A percentile compares a stretch with the other conserved stretches of the same genome.
These are phyloP conservation scores for Dryadomyces quercivorus DNA, from an alignment of 2,329 filamentous ascomycete species.

Conservation along the genomic window DNA sequence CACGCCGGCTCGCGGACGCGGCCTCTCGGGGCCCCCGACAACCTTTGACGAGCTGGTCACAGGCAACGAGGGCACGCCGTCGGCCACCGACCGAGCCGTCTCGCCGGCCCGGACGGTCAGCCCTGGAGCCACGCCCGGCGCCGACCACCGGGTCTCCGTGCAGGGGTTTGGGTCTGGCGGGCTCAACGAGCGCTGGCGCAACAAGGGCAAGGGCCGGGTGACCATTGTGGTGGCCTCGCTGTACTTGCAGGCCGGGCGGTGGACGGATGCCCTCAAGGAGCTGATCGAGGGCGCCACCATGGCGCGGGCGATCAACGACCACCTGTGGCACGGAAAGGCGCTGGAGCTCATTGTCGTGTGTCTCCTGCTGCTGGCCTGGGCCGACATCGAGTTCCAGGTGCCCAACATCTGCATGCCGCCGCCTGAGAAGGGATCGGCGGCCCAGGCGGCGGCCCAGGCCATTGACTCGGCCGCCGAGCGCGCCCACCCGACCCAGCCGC, in stretches of 20 bases:
- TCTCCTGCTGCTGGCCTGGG: constrained; percentile 74
- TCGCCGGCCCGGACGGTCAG: constrained; percentile 12
- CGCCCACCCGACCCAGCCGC: constrained; percentile 35
- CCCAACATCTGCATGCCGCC: constrained; percentile 40
- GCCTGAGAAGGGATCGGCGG: constrained; percentile 31
- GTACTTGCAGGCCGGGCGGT: constrained; percentile 79
- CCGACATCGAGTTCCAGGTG: constrained; percentile 72
- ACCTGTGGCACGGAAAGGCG: constrained; percentile 95
- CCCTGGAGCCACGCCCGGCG: neutral
- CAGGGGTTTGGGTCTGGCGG: constrained; percentile 62
- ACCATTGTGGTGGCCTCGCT: constrained; percentile 72
- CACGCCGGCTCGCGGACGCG: constrained; percentile 33
- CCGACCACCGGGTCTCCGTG: constrained; percentile 45
- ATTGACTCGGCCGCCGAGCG: constrained; percentile 22
- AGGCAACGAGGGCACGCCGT: constrained; percentile 17
- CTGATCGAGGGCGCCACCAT: constrained; percentile 67
- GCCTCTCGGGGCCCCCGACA: constrained; percentile 33
- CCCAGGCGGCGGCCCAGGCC: constrained; percentile 17
- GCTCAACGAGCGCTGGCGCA: constrained; percentile 63
- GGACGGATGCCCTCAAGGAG: constrained; percentile 78
- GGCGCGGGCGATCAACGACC: constrained; percentile 71
- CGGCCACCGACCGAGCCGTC: constrained; percentile 29
- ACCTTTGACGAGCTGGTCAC: constrained; percentile 32
- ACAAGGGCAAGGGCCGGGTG: constrained; percentile 68
- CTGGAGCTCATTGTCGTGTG: constrained; percentile 78